Conservation (phyloP, 441 rosid species). For the Erodium texanum region DNA sequence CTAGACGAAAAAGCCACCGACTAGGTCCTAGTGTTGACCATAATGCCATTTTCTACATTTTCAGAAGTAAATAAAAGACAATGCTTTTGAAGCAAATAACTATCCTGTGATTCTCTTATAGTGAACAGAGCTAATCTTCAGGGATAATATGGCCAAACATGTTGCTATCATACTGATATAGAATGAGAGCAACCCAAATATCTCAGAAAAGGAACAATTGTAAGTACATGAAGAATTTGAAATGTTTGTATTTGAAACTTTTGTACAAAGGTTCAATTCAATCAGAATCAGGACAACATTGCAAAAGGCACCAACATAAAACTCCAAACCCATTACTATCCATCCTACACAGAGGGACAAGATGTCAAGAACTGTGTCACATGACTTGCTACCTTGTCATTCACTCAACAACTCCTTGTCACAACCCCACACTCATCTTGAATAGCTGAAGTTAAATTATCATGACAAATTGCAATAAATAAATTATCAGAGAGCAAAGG, state of each 20-base stretch:
- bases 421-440: not conserved
- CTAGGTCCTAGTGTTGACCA: slow-evolving; percentile 5
- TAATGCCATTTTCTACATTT: slow-evolving; percentile 13
- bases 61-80: no score
- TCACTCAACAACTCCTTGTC: slow-evolving; percentile 1
- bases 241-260: not conserved
- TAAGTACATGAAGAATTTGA: not conserved
- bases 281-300: not conserved
- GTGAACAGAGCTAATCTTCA: no score
- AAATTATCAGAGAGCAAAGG: not conserved
- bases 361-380: not conserved
- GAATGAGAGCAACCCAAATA: not conserved
- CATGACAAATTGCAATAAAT: no score
- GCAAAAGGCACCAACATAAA: slow-evolving; percentile 2
- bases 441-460: not conserved
- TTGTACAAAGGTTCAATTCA: not conserved
- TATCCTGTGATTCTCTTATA: no score
- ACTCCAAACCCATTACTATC: not conserved
- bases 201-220: not conserved
- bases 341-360: not conserved
- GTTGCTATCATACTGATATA: no score
- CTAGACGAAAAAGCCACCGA: not conserved
- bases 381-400: not conserved
- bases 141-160: no score
- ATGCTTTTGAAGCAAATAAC: no score